Conservation (phyloP, 139 green algal genomes). For the Protoeuglena noctilucae region DNA sequence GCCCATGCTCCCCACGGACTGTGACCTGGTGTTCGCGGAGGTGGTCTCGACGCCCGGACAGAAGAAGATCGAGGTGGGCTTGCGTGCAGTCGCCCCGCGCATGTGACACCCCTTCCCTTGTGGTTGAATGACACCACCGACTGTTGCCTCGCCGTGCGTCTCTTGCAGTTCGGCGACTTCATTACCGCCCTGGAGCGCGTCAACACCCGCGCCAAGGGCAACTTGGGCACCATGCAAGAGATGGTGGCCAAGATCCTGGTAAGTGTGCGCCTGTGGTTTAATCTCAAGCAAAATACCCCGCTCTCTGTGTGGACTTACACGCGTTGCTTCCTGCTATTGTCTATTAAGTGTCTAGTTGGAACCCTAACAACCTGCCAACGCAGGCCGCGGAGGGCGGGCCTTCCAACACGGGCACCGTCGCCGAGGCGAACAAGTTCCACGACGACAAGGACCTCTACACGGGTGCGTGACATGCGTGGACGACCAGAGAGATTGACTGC, state of each 20-base stretch:
- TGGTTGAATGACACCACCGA: too few species aligned
- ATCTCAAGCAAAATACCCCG: background rate
- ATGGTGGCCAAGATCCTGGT: too few species aligned
- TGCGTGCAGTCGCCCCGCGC: too few species aligned
- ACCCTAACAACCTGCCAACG: background rate
- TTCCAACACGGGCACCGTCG: background rate
- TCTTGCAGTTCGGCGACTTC: background rate
- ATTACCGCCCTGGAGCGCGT: background rate
- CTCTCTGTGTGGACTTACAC: background rate
- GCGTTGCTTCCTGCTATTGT: background rate
- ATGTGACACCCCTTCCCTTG: too few species aligned
- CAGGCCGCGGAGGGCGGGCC: background rate
- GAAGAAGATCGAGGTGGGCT: too few species aligned
- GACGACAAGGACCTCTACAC: background rate
- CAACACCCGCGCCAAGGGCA: background rate
- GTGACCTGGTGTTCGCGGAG: too few species aligned
- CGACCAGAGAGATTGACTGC: too few species aligned
- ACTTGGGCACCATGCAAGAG: background rate
- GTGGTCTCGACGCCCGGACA: too few species aligned
- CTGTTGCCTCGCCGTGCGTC: too few species aligned
- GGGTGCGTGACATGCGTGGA: too few species aligned
- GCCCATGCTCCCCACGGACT: too few species aligned
- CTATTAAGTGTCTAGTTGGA: too few species aligned
- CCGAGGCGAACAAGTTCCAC: background rate
- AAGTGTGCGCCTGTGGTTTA: background rate